Conservation (phyloP, 257 asterid species). For the Jacaranda copaia region DNA sequence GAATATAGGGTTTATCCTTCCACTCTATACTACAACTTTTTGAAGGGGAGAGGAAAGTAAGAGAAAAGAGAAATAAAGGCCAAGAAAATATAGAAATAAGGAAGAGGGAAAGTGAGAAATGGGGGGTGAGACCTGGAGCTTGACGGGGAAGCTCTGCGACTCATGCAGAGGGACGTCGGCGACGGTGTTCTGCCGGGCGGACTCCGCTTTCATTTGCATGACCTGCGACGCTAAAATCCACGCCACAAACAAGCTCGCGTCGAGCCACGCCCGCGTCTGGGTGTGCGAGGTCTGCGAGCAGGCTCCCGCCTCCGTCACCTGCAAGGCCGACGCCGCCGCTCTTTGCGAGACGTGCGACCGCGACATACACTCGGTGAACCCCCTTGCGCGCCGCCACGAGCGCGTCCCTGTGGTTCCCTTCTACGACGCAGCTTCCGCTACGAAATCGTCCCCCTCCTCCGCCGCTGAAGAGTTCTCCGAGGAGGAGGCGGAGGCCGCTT, state of each 20-base stretch:
- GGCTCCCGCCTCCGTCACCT: conserved; percentile 83
- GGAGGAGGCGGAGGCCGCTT: conserved; percentile 57
- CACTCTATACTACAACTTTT: background rate
- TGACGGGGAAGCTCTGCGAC: conserved; percentile 73
- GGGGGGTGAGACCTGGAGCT: conserved; percentile 69
- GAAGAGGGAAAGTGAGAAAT: conserved; percentile 32
- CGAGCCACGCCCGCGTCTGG: conserved; percentile 81
- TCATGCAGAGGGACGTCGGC: conserved; percentile 70
- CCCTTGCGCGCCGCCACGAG: conserved; percentile 86
- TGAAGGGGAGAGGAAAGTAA: background rate
- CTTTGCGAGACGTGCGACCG: conserved; percentile 82
- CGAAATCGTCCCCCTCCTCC: conserved; percentile 36
- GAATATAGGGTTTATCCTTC: background rate
- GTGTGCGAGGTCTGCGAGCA: conserved; percentile 93
- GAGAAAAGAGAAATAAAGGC: background rate
- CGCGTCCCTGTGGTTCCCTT: conserved; percentile 76
- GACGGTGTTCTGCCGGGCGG: conserved; percentile 73
- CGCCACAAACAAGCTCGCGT: conserved; percentile 80
- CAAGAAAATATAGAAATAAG: background rate
- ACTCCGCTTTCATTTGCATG: conserved; percentile 78
- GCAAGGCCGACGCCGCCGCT: conserved; percentile 91
- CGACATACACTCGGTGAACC: conserved; percentile 92
- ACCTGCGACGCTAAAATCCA: conserved; percentile 75
- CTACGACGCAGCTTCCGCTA: conserved; percentile 56
- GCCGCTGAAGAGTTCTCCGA: conserved; percentile 40